Conservation (phyloP, 306 rosid species). For the Dalbergia cultrata region DNA sequence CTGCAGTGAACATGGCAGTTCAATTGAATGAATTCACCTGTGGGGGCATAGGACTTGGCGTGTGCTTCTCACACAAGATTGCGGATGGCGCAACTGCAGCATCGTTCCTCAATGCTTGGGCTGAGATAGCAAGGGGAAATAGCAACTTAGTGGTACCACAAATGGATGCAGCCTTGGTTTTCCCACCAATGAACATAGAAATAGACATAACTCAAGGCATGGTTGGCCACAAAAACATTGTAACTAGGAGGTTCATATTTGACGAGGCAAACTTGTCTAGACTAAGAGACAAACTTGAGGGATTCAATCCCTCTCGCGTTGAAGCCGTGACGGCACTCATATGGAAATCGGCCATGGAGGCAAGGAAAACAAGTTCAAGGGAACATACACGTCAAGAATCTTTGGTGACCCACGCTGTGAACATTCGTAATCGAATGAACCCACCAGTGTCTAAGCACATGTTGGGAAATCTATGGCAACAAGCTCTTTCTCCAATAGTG, state of each 20-base stretch:
- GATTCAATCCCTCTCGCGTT: neutral
- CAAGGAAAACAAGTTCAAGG: neutral
- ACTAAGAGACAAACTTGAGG: neutral
- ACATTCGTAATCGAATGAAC: slow-evolving; percentile 27
- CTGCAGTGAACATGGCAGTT: slow-evolving; percentile 8
- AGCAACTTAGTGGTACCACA: neutral
- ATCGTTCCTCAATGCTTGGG: slow-evolving; percentile 36
- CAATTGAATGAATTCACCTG: slow-evolving; percentile 37
- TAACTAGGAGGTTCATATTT: neutral
- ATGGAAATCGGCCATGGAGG: slow-evolving; percentile 24
- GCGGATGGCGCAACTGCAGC: slow-evolving; percentile 18
- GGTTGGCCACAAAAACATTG: neutral
- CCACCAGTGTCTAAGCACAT: slow-evolving; percentile 10
- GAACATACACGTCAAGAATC: neutral
- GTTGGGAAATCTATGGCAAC: slow-evolving; percentile 28
- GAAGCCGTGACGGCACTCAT: slow-evolving; percentile 42
- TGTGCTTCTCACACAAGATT: slow-evolving; percentile 40
- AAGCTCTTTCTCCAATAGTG: neutral
- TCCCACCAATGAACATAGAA: slow-evolving; percentile 18
- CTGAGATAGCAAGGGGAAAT: neutral
- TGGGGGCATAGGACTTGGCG: slow-evolving; percentile 38
- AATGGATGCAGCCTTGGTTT: slow-evolving; percentile 5
- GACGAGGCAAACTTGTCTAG: neutral
- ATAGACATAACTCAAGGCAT: neutral
- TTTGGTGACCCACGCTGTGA: slow-evolving; percentile 34